A percentile compares a stretch with the other conserved stretches of the same genome.
These are phyloP conservation scores for Myxozyma neotropica DNA, from an alignment of 805 yeast genomes.

Conservation along the genomic window DNA sequence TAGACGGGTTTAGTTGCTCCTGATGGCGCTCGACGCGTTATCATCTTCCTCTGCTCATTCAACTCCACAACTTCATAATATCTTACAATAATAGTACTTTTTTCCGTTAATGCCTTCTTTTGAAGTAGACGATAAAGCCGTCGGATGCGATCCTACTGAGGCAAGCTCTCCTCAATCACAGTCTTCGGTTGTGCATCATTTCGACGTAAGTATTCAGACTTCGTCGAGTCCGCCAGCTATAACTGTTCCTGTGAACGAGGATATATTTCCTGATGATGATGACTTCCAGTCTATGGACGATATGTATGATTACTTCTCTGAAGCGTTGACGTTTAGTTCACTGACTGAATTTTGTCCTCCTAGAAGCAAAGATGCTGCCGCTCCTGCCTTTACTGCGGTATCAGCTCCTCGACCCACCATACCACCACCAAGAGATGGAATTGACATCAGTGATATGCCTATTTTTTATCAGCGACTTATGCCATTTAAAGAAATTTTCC, in stretches of 20 bases:
- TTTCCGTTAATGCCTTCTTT: constrained; percentile 23
- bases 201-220: constrained; percentile 6
- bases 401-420: background rate
- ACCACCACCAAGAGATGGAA: background rate
- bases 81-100: no score
- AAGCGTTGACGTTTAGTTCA: no score
- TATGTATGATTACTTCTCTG: no score
- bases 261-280: constrained; percentile 1
- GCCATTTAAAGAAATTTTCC: constrained; percentile 56
- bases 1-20: background rate
- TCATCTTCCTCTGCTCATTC: no score
- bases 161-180: constrained; percentile 26
- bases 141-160: background rate
- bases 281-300: no score
- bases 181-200: constrained; percentile 16
- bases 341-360: no score
- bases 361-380: no score
- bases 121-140: constrained; percentile 9
- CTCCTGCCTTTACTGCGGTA: no score
- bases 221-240: constrained; percentile 13
- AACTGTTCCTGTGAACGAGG: background rate
- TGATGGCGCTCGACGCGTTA: no score
- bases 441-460: constrained; percentile 49
- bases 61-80: no score
- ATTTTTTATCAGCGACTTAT: constrained; percentile 61